Percentiles rank a stretch among this genome's conserved stretches.
phyloP scores from a whole-genome alignment of 169 alveolate genomes.

The Babesia ovata region DNA sequence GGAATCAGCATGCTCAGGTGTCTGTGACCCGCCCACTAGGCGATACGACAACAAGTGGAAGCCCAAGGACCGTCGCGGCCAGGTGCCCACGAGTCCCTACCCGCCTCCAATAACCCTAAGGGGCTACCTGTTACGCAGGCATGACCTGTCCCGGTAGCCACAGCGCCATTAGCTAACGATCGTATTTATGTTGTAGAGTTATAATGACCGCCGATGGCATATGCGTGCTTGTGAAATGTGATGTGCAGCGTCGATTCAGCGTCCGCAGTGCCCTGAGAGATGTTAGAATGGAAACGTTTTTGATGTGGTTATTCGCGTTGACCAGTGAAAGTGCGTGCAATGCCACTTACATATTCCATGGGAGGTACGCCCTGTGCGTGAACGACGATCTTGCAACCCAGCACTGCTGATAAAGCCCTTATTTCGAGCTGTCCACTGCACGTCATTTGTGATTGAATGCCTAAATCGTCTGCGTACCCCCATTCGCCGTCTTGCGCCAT shows the following conservation, averaged over 20 bases:
- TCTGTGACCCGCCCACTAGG: slow-evolving; percentile 85
- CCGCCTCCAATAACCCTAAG: slow-evolving; percentile 80
- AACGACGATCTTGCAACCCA: slow-evolving; percentile 42
- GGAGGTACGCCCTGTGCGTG: slow-evolving; percentile 21
- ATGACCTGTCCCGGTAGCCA: slow-evolving; percentile 21
- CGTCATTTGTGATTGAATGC: neutral
- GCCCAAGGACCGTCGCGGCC: slow-evolving; percentile 84
- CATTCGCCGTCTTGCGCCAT: slow-evolving; percentile 62
- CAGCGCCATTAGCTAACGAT: neutral
- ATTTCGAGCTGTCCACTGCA: slow-evolving; percentile 58
- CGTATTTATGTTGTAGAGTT: slow-evolving; percentile 41
- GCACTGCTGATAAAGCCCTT: slow-evolving; percentile 28
- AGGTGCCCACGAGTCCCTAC: slow-evolving; percentile 76
- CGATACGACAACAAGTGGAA: slow-evolving; percentile 86
- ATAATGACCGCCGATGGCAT: slow-evolving; percentile 59
- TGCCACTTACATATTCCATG: slow-evolving; percentile 22
- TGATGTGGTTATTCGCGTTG: neutral
- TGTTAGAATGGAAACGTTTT: neutral
- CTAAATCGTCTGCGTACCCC: slow-evolving; percentile 44
- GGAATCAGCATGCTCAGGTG: slow-evolving; percentile 43
- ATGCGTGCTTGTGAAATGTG: slow-evolving; percentile 42
- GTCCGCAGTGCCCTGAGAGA: neutral
- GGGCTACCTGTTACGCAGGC: slow-evolving; percentile 75
- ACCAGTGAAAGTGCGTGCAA: neutral
- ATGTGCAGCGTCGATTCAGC: neutral